phyloP scores from a whole-genome alignment of 176 grass and related monocot species.

The Oryza rufipogon region DNA sequence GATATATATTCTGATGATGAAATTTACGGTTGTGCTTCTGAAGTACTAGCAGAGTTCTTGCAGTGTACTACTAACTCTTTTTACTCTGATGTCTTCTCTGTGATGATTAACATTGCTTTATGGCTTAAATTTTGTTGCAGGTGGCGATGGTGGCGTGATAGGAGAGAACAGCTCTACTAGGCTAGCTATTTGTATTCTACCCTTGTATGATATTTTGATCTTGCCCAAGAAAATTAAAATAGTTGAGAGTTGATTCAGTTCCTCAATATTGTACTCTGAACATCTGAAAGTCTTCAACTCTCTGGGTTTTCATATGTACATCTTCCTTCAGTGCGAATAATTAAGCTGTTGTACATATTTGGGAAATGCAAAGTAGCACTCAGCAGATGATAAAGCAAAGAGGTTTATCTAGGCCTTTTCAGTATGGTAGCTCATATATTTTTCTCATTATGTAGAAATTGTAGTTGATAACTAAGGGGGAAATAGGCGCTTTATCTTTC shows the following conservation, averaged over 20 bases:
- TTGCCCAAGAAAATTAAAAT: conserved; percentile 12
- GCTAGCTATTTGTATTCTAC: conserved; percentile 24
- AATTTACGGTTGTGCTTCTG: conserved; percentile 3
- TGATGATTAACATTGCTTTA: conserved; percentile 14
- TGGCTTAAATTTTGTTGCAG: conserved; percentile 50
- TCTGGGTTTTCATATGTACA: conserved; percentile 32
- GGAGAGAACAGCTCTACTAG: conserved; percentile 75
- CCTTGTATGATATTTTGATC: conserved; percentile 50
- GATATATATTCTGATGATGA: not conserved
- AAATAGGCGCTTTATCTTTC: not conserved
- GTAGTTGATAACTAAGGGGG: not conserved
- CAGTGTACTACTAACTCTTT: not conserved
- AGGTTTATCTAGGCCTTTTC: conserved; percentile 19
- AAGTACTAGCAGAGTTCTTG: not conserved
- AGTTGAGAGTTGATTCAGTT: conserved; percentile 31
- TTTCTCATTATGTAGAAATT: conserved; percentile 28
- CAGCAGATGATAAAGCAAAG: conserved; percentile 6
- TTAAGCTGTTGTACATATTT: conserved; percentile 44
- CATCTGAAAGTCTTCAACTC: not conserved
- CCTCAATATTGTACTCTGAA: not conserved
- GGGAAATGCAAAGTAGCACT: conserved; percentile 24
- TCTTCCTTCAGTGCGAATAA: conserved; percentile 25
- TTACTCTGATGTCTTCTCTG: conserved; percentile 10
- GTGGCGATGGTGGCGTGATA: conserved; percentile 70
- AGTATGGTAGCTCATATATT: conserved; percentile 17